Conservation (phyloP, 257 asterid genomes). For the Thymus quinquecostatus region DNA sequence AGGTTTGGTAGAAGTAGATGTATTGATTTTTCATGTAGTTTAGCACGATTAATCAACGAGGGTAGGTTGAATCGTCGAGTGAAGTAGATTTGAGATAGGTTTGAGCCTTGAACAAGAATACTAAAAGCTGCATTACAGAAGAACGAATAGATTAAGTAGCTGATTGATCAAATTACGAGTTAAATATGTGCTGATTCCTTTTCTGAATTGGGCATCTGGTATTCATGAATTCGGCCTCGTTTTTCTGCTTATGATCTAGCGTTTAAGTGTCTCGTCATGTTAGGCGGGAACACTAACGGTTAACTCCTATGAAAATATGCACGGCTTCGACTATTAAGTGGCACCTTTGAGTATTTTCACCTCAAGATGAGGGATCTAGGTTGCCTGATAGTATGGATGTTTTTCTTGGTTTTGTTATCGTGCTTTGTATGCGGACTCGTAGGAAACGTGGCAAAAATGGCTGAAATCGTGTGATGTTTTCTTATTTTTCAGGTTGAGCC, state of each 20-base stretch:
- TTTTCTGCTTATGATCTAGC: background rate
- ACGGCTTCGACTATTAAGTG: background rate
- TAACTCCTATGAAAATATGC: background rate
- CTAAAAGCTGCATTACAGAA: background rate
- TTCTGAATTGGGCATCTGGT: background rate
- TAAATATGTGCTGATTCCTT: background rate
- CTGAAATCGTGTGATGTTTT: slow-evolving; percentile 20
- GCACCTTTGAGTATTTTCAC: too few species aligned
- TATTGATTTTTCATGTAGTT: slow-evolving; percentile 1
- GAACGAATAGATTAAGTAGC: background rate
- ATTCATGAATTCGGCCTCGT: background rate
- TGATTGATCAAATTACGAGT: background rate
- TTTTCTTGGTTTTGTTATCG: background rate
- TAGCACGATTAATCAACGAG: background rate
- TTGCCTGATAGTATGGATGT: background rate
- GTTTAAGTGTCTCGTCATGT: slow-evolving; percentile 6
- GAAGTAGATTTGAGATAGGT: slow-evolving; percentile 8
- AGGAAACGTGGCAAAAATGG: background rate
- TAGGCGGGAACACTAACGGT: background rate
- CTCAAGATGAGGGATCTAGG: too few species aligned
- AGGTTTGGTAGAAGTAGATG: slow-evolving; percentile 13
- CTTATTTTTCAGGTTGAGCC: slow-evolving; percentile 70
- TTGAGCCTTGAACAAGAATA: slow-evolving; percentile 6
- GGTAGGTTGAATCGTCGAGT: slow-evolving; percentile 3
- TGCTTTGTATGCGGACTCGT: slow-evolving; percentile 1